Evolutionary conservation across 225 moss, liverwort and hornwort species (phyloP).

Genomic region (Marchantia paleacea): DNA sequence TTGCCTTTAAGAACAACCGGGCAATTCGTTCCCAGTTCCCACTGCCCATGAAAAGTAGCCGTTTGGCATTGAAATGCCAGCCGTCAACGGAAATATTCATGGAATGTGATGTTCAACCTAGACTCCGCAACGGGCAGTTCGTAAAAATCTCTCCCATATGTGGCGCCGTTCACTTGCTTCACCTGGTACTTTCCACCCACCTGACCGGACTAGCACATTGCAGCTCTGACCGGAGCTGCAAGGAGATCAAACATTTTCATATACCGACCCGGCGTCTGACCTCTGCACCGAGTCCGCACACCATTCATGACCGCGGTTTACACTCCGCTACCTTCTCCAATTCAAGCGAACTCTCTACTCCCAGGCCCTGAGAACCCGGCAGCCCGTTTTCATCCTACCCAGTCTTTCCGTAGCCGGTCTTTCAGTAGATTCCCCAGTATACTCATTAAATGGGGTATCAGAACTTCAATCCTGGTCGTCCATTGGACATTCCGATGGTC

Average conservation of each 20-base stretch:
- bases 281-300: too few relatives aligned
- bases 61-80: slow-evolving; percentile 2
- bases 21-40: not conserved
- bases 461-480: too few relatives aligned
- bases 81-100: slow-evolving; percentile 3
- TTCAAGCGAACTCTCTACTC: too few relatives aligned
- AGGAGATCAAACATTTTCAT: too few relatives aligned
- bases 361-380: too few relatives aligned
- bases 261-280: too few relatives aligned
- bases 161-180: not conserved
- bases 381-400: not conserved
- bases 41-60: slow-evolving; percentile 2
- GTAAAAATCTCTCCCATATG: not conserved
- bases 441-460: too few relatives aligned
- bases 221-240: too few relatives aligned
- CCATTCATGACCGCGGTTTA: too few relatives aligned
- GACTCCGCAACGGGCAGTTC: not conserved
- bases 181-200: not conserved
- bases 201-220: not conserved
- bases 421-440: too few relatives aligned
- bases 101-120: not conserved
- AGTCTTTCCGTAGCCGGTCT: not conserved
- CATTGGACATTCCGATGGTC: too few relatives aligned
- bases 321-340: too few relatives aligned
- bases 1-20: not conserved